Conservation (phyloP, 2,329 filamentous ascomycete species). For the Botrytis fragariae region DNA sequence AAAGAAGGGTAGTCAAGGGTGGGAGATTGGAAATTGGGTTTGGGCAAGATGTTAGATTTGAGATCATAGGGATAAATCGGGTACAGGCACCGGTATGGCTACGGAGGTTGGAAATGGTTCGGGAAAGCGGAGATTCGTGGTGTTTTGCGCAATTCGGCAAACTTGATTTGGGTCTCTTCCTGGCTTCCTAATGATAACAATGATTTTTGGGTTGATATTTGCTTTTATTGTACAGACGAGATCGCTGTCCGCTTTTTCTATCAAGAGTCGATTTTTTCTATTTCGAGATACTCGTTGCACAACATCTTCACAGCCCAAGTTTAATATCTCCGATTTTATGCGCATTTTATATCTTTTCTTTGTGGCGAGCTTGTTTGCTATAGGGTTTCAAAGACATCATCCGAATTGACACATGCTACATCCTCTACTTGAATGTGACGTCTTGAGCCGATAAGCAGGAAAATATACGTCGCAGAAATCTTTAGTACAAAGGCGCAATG, state of each 20-base stretch:
- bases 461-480: neutral
- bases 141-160: neutral
- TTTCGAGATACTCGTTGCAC: neutral
- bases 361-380: neutral
- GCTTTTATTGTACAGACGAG: neutral
- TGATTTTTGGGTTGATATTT: neutral
- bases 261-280: too few relatives aligned
- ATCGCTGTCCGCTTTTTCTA: neutral
- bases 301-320: neutral
- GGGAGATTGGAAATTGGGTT: constrained; percentile 7
- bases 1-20: constrained; percentile 5
- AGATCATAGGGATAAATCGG: neutral
- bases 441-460: neutral
- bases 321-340: neutral
- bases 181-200: neutral
- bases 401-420: neutral
- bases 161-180: neutral
- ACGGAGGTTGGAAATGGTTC: neutral
- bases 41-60: constrained; percentile 6
- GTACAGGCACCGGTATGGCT: neutral
- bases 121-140: neutral
- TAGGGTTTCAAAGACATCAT: neutral
- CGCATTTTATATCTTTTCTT: neutral
- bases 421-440: neutral
- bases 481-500: neutral